A percentile compares a stretch with the other conserved stretches of the same genome.
These are phyloP conservation scores for Tricholoma flavovirens DNA, from an alignment of 768 basidiomycete species.

Conservation along the genomic window DNA sequence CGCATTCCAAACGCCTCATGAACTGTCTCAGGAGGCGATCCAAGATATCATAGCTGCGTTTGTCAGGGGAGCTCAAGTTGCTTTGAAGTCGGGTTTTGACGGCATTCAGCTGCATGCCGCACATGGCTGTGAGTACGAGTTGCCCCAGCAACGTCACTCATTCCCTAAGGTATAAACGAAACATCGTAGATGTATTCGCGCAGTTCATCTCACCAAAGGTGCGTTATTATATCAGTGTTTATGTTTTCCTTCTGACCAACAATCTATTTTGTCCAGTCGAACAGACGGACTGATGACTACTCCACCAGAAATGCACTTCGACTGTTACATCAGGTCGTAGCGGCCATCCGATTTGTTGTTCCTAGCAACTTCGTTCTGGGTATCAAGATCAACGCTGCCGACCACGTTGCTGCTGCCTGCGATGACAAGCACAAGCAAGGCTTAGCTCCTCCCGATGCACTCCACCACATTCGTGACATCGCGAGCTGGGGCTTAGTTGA, in stretches of 20 bases:
- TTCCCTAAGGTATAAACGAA: not conserved
- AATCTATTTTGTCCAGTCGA: conserved; percentile 22
- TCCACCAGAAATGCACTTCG: conserved; percentile 45
- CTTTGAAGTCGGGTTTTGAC: conserved; percentile 69
- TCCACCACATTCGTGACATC: conserved; percentile 57
- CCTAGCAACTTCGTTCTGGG: conserved; percentile 64
- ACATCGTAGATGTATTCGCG: conserved; percentile 59
- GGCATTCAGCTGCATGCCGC: conserved; percentile 82
- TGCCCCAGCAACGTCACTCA: not conserved
- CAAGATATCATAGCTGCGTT: conserved; percentile 56
- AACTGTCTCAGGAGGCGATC: conserved; percentile 58
- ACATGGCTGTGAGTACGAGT: conserved; percentile 67
- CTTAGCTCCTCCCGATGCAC: conserved; percentile 12
- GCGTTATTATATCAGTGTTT: not conserved
- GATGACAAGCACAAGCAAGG: conserved; percentile 20
- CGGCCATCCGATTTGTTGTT: conserved; percentile 46
- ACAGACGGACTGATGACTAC: conserved; percentile 58
- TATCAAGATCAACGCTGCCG: conserved; percentile 76
- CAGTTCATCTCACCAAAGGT: conserved; percentile 78
- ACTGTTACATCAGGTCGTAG: conserved; percentile 51
- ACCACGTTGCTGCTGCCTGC: conserved; percentile 44
- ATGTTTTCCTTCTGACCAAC: not conserved
- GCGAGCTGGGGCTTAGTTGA: conserved; percentile 65
- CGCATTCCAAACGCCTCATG: conserved; percentile 58
- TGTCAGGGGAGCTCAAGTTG: conserved; percentile 59